A percentile compares a stretch with the other conserved stretches of the same genome.
Conservation (phyloP, 208 protist species). For the Acanthamoeba royreba region DNA sequence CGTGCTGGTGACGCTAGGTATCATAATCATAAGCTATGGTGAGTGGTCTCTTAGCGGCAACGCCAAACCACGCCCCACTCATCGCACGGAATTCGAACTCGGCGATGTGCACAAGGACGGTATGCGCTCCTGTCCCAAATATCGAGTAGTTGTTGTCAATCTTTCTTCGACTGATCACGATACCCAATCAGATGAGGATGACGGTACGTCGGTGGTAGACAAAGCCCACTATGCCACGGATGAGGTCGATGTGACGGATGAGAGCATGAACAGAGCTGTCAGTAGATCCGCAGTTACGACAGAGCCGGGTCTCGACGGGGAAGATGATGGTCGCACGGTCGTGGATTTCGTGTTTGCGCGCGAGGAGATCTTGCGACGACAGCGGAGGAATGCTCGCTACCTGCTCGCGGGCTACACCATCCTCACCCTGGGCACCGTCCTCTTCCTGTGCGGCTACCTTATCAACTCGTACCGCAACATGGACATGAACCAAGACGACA, state of each 20-base stretch:
- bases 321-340: background rate
- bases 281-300: background rate
- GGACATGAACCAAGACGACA: background rate
- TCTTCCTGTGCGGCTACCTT: background rate
- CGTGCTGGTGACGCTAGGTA: background rate
- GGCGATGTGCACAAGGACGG: background rate
- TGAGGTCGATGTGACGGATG: background rate
- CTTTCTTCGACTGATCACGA: no score
- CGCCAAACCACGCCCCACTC: background rate
- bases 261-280: background rate
- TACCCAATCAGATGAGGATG: no score
- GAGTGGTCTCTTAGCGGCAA: constrained; percentile 8
- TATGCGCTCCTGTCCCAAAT: background rate
- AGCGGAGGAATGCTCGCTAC: no score
- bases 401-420: background rate
- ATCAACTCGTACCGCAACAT: background rate
- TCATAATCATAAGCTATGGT: background rate
- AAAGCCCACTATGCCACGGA: background rate
- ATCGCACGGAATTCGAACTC: background rate
- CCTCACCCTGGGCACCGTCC: background rate
- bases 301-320: background rate
- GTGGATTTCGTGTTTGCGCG: constrained; percentile 7
- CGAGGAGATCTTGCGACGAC: background rate
- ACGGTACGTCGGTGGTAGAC: no score
- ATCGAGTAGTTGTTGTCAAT: no score